Conservation (phyloP, 2,329 filamentous ascomycete species). For the Penicillium nordicum region DNA sequence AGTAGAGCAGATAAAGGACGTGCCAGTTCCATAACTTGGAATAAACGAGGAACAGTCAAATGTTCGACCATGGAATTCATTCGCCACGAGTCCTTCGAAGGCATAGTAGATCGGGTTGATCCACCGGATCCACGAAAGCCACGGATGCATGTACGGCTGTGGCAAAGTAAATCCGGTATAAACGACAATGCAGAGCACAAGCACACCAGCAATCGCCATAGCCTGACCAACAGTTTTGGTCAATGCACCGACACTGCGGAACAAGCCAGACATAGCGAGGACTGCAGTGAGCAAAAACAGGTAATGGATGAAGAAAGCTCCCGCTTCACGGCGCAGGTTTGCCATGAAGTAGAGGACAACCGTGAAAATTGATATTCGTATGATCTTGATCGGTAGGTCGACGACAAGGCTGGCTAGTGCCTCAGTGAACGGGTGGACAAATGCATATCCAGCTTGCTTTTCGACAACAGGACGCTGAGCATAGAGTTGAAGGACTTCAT, state of each 20-base stretch:
- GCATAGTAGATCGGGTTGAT: slow-evolving; percentile 34
- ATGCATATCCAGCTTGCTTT: slow-evolving; percentile 31
- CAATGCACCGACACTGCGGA: slow-evolving; percentile 51
- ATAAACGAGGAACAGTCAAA: slow-evolving; percentile 22
- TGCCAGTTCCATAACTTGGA: slow-evolving; percentile 17
- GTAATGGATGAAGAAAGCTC: slow-evolving; percentile 80
- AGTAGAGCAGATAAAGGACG: slow-evolving; percentile 17
- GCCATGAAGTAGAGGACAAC: slow-evolving; percentile 81
- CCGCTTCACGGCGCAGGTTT: slow-evolving; percentile 68
- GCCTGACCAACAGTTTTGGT: slow-evolving; percentile 45
- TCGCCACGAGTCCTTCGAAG: slow-evolving; percentile 30
- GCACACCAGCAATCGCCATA: slow-evolving; percentile 46
- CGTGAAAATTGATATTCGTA: slow-evolving; percentile 71
- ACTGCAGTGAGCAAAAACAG: slow-evolving; percentile 30
- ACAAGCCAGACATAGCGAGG: slow-evolving; percentile 52
- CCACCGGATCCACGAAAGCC: slow-evolving; percentile 45
- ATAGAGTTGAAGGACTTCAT: slow-evolving; percentile 42
- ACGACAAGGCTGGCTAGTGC: slow-evolving; percentile 17
- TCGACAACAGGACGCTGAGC: slow-evolving; percentile 26
- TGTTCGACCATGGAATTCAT: slow-evolving; percentile 31
- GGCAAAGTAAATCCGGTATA: slow-evolving; percentile 41
- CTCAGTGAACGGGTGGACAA: slow-evolving; percentile 28
- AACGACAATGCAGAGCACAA: slow-evolving; percentile 30
- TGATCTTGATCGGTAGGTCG: slow-evolving; percentile 69
- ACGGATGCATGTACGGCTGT: slow-evolving; percentile 46